Conservation (phyloP, 108 stramenopile genomes). For the Cyclotella choctawhatcheeana region DNA sequence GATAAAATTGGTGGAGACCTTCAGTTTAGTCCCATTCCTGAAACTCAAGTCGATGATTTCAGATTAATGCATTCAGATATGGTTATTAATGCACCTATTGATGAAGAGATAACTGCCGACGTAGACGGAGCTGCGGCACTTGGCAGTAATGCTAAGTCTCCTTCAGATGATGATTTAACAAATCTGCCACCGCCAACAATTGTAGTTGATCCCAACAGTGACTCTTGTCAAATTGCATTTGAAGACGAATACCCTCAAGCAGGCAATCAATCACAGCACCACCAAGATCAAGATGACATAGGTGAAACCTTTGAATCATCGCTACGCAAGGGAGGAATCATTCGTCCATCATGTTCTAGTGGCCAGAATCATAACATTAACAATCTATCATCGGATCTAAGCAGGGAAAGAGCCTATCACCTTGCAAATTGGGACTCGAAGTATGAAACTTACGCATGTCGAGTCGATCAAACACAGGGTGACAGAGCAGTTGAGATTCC, state of each 20-base stretch:
- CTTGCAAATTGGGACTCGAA: slow-evolving; percentile 68
- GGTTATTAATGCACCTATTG: slow-evolving; percentile 27
- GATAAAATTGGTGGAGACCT: neutral
- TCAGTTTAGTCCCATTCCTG: neutral
- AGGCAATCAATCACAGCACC: neutral
- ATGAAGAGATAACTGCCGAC: slow-evolving; percentile 27
- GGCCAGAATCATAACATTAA: neutral
- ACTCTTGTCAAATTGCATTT: slow-evolving; percentile 6
- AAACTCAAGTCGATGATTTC: slow-evolving; percentile 11
- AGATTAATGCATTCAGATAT: neutral
- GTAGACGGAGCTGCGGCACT: neutral
- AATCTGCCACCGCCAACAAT: neutral
- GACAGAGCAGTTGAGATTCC: slow-evolving; percentile 64
- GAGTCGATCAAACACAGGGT: slow-evolving; percentile 58
- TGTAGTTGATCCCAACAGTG: slow-evolving; percentile 10
- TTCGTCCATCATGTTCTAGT: neutral
- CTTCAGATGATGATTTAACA: neutral
- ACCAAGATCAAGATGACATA: neutral
- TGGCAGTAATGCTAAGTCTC: neutral
- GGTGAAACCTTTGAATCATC: slow-evolving; percentile 20
- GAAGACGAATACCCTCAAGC: neutral
- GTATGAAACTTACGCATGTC: slow-evolving; percentile 57
- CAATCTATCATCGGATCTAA: slow-evolving; percentile 2
- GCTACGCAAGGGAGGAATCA: slow-evolving; percentile 33
- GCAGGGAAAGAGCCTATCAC: slow-evolving; percentile 35